Evolutionary conservation across 768 basidiomycete species (phyloP), one percentile per base, ranked within the genome.

Genomic region (Pisolithus orientalis): DNA sequence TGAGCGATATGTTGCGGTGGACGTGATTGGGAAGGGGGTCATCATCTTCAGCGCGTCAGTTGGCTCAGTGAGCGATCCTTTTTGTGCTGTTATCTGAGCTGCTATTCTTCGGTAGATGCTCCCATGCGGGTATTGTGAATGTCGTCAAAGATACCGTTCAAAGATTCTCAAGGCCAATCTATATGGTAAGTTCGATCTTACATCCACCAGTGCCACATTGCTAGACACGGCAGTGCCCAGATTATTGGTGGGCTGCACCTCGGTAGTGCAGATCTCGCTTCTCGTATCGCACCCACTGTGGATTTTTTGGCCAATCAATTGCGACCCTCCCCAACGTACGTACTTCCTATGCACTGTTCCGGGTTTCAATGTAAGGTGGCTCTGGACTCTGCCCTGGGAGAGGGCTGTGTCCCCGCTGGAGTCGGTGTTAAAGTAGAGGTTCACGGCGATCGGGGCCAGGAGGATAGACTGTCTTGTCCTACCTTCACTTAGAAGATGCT

Each of bases 331-430:
- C 88, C 87, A 1, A 75, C 74, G 1, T 91, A 85, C 56, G 67
- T 92, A 44, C 72, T 92, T 0, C 90, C 90, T 0, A 86, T 93
- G 82, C 91, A 93, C 63, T 93, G 90, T 59, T 81, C 86, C 3
- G 90, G 90, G 4, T 88, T 91, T 61, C 74, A 76, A n/a, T 78
- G 79, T 34, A 90, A 92, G 65, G 64, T 88, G 7, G 86, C 83
- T 1, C 66, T 93, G 59, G 82, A 83, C 62, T 65, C 68, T 5
- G 86, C 78, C 2, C 73, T 94, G 16, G 90, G 89, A 21, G 80
- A 87, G 49, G 82, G 82, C 1, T 84, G 84, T 59, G 87, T 93
- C 11, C 87, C 90, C 0, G 85, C 82, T 4, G 88, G 88, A 5
- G 83, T 84, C 3, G 90, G 90, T 13, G 75, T 83, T 24, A 82